Base-by-base conservation (phyloP, 1,284 basidiomycete species). In the Rhizoctonia solani region DNA sequence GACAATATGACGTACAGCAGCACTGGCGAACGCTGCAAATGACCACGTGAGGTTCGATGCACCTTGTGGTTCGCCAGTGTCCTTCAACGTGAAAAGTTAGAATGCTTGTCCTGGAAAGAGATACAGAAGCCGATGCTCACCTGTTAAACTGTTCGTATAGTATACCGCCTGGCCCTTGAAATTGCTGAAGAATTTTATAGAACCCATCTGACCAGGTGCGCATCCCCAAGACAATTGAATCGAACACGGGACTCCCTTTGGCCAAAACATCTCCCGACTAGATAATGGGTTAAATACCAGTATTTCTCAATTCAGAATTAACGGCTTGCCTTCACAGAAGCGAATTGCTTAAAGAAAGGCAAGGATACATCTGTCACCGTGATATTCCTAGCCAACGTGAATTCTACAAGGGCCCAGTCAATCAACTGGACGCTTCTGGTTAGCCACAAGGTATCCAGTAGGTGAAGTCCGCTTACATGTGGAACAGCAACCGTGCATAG, bases 141-240 rank as follows among this genome's bases (percentile, higher is more conserved):
- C 74, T 71, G 46, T 74, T 69, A 39, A 79, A 78, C 73, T 81
- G 78, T 72, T 81, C 80, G 56, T 73, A 76, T 73, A 81, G 75
- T 21, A 73, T 69, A 8, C 77, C 78, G 23, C 74, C 70, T 23
- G 67, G 59, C 3, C 70, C 68, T 47, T 68, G 70, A 41, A 71
- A 74, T 44, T 70, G 71, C 56, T 69, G 68, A 9, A 75, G 75
- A 9, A 76, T 69, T 0, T 49, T 37, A 19, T 79, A 66, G 67
- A 75, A 81, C 9, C 69, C 72, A 67, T 80, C 77, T 0, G 71
- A 77, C 41, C 77, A 73, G 0, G 54, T 58, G 8, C 69, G 69
- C 32, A 79, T 70, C 1, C 56, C 68, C 1, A 63, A 11, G 14
- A 76, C 21, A 6, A 76, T 73, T 14, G 41, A 44, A 4, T 73